These are phyloP conservation scores for Sanghuangporus baumii DNA, from an alignment of 1,284 basidiomycete genomes.

Conservation along the genomic window DNA sequence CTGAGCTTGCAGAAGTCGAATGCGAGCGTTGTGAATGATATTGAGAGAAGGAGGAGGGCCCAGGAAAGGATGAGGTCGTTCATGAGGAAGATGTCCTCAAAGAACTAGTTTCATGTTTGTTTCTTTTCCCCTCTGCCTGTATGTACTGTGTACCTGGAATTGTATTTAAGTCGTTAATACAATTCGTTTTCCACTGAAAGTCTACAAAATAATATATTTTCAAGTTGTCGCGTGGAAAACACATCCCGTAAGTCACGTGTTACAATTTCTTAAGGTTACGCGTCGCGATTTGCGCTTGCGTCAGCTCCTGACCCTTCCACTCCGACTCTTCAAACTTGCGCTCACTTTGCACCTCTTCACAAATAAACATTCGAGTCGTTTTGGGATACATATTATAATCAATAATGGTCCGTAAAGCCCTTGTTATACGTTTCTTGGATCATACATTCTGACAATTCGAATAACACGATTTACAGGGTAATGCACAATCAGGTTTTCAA, in stretches of 20 bases:
- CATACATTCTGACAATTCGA: neutral
- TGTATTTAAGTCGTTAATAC: neutral
- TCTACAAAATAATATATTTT: neutral
- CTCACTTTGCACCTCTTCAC: neutral
- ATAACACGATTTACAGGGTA: constrained; percentile 48
- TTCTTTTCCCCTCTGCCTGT: neutral
- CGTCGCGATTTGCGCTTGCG: constrained; percentile 15
- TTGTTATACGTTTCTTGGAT: neutral
- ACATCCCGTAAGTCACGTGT: neutral
- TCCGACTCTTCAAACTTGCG: neutral
- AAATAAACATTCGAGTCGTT: neutral
- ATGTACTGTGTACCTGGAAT: neutral
- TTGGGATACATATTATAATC: neutral
- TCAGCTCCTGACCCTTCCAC: constrained; percentile 8
- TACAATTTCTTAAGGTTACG: neutral
- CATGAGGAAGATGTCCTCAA: constrained; percentile 39
- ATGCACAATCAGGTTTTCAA: constrained; percentile 67
- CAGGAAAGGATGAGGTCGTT: constrained; percentile 60
- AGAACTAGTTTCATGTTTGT: constrained; percentile 2
- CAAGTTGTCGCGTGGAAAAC: neutral
- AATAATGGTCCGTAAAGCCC: constrained; percentile 1
- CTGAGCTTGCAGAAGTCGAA: constrained; percentile 42
- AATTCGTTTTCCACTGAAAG: neutral
- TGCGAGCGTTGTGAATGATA: constrained; percentile 60
- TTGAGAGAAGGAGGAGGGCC: constrained; percentile 64